phyloP scores from a whole-genome alignment of 257 asterid species.

The Solanum corneliomulleri region DNA sequence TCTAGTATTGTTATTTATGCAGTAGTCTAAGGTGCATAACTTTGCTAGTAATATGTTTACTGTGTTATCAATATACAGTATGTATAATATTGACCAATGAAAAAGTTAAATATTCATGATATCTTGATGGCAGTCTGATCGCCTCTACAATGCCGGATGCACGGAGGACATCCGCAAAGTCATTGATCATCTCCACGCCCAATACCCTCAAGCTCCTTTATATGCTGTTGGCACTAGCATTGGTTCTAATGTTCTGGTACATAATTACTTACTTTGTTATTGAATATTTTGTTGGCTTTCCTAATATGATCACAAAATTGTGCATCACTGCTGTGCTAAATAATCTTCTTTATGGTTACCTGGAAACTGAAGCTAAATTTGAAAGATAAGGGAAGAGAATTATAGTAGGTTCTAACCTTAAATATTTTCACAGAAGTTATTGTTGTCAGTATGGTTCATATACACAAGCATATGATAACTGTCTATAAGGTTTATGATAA shows the following conservation, averaged over 20 bases:
- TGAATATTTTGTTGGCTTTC: not conserved
- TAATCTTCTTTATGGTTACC: not conserved
- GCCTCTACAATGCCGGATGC: conserved; percentile 82
- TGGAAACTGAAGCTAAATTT: not conserved
- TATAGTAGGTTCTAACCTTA: not conserved
- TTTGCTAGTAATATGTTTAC: not conserved
- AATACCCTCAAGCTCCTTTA: conserved; percentile 50
- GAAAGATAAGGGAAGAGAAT: not conserved
- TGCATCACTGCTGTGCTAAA: not conserved
- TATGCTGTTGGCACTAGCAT: conserved; percentile 69
- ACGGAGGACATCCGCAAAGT: conserved; percentile 57
- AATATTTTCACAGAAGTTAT: not conserved
- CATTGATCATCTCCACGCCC: conserved; percentile 41
- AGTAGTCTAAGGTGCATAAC: not conserved
- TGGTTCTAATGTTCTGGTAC: conserved; percentile 77
- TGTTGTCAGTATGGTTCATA: not conserved
- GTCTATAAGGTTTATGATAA: not conserved
- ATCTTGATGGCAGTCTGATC: conserved; percentile 46
- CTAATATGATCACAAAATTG: not conserved
- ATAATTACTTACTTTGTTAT: not conserved
- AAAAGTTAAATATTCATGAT: not conserved
- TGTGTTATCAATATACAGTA: not conserved
- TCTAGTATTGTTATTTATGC: not conserved
- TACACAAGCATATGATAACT: not conserved
- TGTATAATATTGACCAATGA: not conserved